Evolutionary conservation across 495 filamentous ascomycete genomes (phyloP), one percentile per base, ranked within the genome.

Genomic region (Talaromyces wortmannii): DNA sequence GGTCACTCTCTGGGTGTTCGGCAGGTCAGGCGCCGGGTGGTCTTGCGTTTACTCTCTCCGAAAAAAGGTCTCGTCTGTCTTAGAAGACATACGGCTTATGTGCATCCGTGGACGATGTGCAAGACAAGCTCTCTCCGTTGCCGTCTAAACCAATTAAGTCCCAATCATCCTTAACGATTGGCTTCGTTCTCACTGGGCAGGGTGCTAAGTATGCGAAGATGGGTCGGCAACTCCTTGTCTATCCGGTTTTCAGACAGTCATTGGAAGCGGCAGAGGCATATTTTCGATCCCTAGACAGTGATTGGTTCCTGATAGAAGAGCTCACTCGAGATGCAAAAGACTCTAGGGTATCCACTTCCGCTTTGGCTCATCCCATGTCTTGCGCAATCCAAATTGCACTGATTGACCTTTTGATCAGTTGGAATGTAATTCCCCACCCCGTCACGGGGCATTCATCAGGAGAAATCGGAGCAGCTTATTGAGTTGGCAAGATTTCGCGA

Each of bases 121-220:
- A 36, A 12, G 12, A 36, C 12, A 6, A 36, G 33, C 33, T 36
- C 33, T 6, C 6, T 6, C 12, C 33, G 12, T 36, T 6, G 6
- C 33, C 12, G 6, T 12, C 33, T 12, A 36, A 36, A 36, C 6
- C 33, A 6, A 36, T 36, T 12, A 36, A 36, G 6, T 6, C 6
- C 33, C 33, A 36, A 36, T 64, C 49, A 33, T 12, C 58, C 0
- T 75, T 64, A 62, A 76, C 70, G 56, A 66, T 87, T 8, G 80
- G 76, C 0, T 86, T 89, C 58, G 70, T 81, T 33, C 89, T 88
- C 58, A 88, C 84, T 12, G 86, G 86, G 29, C 86, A 90, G 62
- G 86, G 86, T 13, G 79, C 83, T 1, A 81, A 86, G 50, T 88
- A 58, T 50, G 48, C 47, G 47, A 29, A 36, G 49, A 63, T 62